Percentiles rank a stretch among this genome's conserved stretches.
phyloP scores from a whole-genome alignment of 768 basidiomycete species.

The Clitopilus passeckerianus region DNA sequence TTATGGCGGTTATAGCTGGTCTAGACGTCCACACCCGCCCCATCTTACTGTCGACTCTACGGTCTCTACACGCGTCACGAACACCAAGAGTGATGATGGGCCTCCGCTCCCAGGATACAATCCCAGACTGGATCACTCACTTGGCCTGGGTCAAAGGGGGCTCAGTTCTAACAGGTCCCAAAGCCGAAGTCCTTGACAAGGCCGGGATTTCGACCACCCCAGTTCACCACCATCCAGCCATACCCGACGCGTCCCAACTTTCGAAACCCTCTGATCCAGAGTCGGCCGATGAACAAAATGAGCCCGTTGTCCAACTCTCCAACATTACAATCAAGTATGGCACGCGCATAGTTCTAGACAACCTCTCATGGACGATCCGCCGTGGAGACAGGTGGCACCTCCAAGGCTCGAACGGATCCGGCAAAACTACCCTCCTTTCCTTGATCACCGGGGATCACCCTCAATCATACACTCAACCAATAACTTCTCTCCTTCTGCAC shows the following conservation, averaged over 20 bases:
- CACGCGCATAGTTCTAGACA: constrained; percentile 61
- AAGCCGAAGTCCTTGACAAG: constrained; percentile 31
- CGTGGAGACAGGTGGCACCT: constrained; percentile 89
- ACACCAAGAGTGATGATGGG: constrained; percentile 26
- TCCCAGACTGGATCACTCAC: constrained; percentile 73
- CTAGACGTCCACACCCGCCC: constrained; percentile 62
- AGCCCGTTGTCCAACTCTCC: constrained; percentile 52
- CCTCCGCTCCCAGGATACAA: constrained; percentile 61
- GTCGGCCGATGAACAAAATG: background rate
- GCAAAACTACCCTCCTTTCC: constrained; percentile 91
- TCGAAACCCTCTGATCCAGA: no score
- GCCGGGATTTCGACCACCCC: background rate
- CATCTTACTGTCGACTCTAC: constrained; percentile 41
- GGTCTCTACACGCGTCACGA: constrained; percentile 13
- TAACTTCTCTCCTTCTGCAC: constrained; percentile 25
- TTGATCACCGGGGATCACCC: constrained; percentile 93
- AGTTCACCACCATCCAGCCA: background rate
- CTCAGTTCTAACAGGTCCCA: constrained; percentile 46
- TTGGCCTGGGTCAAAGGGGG: constrained; percentile 50
- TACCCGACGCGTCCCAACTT: background rate
- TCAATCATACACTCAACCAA: constrained; percentile 76
- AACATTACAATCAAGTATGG: constrained; percentile 72
- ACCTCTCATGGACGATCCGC: constrained; percentile 78
- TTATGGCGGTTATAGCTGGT: constrained; percentile 50
- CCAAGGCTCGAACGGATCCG: constrained; percentile 87